These are phyloP conservation scores for Moniliophthora roreri DNA, from an alignment of 1,284 basidiomycete genomes.

Conservation along the genomic window DNA sequence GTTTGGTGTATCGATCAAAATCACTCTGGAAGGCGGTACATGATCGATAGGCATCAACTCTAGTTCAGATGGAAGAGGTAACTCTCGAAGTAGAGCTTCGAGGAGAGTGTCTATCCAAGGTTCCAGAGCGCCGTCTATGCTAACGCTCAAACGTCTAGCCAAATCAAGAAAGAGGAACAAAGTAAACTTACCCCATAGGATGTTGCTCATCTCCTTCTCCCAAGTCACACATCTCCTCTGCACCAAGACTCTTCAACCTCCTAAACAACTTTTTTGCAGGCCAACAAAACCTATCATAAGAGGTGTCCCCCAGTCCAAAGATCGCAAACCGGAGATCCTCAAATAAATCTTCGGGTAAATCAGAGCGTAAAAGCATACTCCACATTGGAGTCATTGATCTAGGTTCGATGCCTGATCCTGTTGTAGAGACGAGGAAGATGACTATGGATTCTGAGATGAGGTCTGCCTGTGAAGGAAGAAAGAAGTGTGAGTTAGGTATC, in stretches of 20 bases:
- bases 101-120: constrained; percentile 61
- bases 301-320: constrained; percentile 90
- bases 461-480: constrained; percentile 47
- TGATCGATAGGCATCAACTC: constrained; percentile 32
- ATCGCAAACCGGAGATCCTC: constrained; percentile 78
- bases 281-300: too few species aligned
- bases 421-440: constrained; percentile 90
- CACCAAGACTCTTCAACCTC: constrained; percentile 77
- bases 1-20: constrained; percentile 29
- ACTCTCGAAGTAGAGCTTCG: constrained; percentile 42
- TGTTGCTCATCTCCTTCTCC: constrained; percentile 86
- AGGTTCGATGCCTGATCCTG: constrained; percentile 89
- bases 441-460: constrained; percentile 73
- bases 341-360: constrained; percentile 78
- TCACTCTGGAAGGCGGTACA: constrained; percentile 53
- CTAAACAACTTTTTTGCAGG: constrained; percentile 86
- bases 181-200: constrained; percentile 53
- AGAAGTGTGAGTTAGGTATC: constrained; percentile 1
- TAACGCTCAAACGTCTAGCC: constrained; percentile 26
- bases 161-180: not conserved
- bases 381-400: constrained; percentile 81
- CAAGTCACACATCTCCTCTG: constrained; percentile 57
- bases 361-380: constrained; percentile 82
- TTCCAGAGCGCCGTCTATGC: constrained; percentile 69
- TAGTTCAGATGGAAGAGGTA: constrained; percentile 45